Percentiles rank a stretch among this genome's conserved stretches.
These are phyloP conservation scores for Crithidia mellificae DNA, from an alignment of 208 protist genomes.

Conservation along the genomic window DNA sequence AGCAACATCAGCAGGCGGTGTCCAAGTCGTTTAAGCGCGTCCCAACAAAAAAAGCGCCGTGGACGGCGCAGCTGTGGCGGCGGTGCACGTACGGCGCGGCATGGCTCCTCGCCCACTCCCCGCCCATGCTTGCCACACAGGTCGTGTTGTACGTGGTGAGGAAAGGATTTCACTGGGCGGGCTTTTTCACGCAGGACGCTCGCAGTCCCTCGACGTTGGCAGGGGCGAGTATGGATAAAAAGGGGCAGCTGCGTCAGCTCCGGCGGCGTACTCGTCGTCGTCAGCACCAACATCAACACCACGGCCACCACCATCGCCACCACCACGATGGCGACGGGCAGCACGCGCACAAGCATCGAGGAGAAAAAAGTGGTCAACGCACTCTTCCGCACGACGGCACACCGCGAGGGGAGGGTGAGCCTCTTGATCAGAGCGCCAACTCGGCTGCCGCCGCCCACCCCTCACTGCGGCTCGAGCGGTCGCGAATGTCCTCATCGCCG, in stretches of 20 bases:
- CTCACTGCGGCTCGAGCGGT: too few species aligned
- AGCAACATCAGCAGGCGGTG: conserved; percentile 4
- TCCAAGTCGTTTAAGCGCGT: background rate
- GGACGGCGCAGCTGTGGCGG: background rate
- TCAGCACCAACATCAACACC: background rate
- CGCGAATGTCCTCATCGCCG: background rate
- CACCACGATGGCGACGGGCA: too few species aligned
- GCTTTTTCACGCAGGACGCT: background rate
- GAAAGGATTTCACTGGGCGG: background rate
- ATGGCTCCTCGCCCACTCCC: conserved; percentile 8
- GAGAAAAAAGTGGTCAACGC: too few species aligned
- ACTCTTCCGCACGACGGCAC: too few species aligned
- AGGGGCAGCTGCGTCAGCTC: background rate
- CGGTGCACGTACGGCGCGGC: background rate
- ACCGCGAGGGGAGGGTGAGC: too few species aligned
- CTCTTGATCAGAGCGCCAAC: too few species aligned
- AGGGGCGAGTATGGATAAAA: background rate
- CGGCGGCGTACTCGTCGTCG: background rate
- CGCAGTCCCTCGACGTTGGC: background rate
- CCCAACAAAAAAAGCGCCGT: background rate
- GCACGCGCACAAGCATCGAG: too few species aligned
- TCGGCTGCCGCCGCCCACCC: too few species aligned
- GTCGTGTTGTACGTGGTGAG: background rate
- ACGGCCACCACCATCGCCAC: background rate
- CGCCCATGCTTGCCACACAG: background rate